Conservation (phyloP, 225 moss, liverwort and hornwort species). For the Physcomitrium patens region DNA sequence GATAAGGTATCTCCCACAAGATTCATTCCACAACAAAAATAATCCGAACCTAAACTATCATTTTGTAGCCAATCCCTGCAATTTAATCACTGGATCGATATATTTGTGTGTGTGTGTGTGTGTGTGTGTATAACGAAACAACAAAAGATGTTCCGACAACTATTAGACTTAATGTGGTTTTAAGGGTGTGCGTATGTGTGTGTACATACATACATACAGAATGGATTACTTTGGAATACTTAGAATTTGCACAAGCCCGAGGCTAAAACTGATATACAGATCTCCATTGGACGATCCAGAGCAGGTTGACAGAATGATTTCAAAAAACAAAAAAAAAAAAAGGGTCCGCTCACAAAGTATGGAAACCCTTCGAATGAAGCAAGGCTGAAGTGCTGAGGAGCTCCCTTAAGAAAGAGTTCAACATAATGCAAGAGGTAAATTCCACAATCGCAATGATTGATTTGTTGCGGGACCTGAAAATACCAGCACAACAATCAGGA, state of each 20-base stretch:
- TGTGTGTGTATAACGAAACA: background rate
- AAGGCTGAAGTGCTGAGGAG: conserved; percentile 40
- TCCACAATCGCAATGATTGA: conserved; percentile 53
- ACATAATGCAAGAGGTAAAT: conserved; percentile 49
- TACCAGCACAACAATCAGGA: conserved; percentile 26
- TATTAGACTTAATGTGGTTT: too few relatives aligned
- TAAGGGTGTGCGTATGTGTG: too few relatives aligned
- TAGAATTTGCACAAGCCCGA: background rate
- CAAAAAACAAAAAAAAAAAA: background rate
- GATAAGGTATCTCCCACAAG: background rate
- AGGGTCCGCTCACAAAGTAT: conserved; percentile 40
- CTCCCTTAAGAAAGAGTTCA: conserved; percentile 42
- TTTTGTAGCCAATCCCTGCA: background rate
- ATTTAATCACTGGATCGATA: background rate
- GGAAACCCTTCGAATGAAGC: conserved; percentile 38
- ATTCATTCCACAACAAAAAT: background rate
- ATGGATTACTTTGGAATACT: too few relatives aligned
- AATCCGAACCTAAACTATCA: background rate
- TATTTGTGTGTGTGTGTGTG: too few relatives aligned
- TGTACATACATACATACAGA: too few relatives aligned
- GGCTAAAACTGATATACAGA: background rate
- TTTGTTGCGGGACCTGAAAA: conserved; percentile 49
- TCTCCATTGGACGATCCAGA: too few relatives aligned
- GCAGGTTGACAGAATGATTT: background rate
- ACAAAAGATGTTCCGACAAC: background rate